Evolutionary conservation across 2,329 filamentous ascomycete species (phyloP), one percentile per base, ranked within the genome.

Genomic region (Pseudogymnoascus sp.): DNA sequence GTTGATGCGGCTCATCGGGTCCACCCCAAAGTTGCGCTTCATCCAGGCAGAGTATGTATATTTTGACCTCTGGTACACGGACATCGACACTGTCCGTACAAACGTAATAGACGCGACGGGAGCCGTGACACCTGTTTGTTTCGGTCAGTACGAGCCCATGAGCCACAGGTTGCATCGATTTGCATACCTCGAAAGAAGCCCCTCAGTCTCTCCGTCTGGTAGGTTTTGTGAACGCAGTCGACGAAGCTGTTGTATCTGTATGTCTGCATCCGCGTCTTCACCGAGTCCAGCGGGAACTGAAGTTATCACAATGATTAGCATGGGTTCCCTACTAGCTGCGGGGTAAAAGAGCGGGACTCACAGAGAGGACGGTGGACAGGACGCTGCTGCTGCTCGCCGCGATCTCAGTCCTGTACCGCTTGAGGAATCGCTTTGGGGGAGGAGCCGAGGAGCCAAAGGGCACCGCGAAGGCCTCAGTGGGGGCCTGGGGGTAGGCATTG

Each of bases 261-360:
- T 69, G 89, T 90, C 79, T 96, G 91, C 86, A 95, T 91, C 72
- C 91, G 89, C 64, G 90, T 93, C 80, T 96, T 96, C 74, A 93
- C 88, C 71, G 91, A 93, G 75, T 96, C 91, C 69, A 96, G 84
- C 21, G 91, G 91, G 73, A 93, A 96, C 73, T 75, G 51, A 62
- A 54, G 2, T 28, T 31, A 54, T 54, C 45, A 31, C 45, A 31
- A 62, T 13, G 16, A 66, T 68, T 31, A 70, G 67, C 63, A 65
- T 37, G 34, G 39, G 21, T 11, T 34, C 21, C 62, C 14, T 11
- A 51, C 60, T 34, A 61, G 14, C 62, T 31, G 60, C 51, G 21
- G 61, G 63, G 41, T 25, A 21, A 31, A 61, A 63, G n/a, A 41
- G 28, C 19, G 45, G 37, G 28, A 73, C 79, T 71, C 72, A 84